phyloP scores from a whole-genome alignment of 305 asterid genomes.

The Vinca major region DNA sequence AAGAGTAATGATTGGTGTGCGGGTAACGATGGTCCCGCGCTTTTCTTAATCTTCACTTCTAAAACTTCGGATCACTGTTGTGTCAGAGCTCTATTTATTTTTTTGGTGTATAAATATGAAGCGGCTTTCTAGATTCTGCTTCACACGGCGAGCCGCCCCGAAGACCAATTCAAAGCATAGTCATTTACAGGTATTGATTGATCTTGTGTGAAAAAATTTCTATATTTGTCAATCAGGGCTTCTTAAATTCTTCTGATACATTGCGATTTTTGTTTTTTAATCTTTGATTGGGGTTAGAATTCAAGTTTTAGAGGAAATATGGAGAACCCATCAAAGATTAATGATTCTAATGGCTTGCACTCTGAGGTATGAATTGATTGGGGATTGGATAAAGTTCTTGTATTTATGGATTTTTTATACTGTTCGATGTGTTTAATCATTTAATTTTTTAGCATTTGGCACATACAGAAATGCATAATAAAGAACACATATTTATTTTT shows the following conservation, averaged over 20 bases:
- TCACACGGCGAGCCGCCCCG: slow-evolving; percentile 7
- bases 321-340: slow-evolving; percentile 21
- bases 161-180: slow-evolving; percentile 7
- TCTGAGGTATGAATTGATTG: slow-evolving; percentile 14
- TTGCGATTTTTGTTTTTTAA: too few species aligned
- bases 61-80: neutral
- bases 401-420: neutral
- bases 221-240: too few species aligned
- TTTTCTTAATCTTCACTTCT: slow-evolving; percentile 22
- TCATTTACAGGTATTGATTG: slow-evolving; percentile 12
- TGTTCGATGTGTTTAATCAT: neutral
- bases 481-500: neutral
- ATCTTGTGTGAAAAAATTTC: neutral
- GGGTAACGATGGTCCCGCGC: slow-evolving; percentile 14
- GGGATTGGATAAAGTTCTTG: neutral
- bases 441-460: neutral
- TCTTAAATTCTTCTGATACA: too few species aligned
- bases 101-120: slow-evolving; percentile 14
- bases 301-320: slow-evolving; percentile 11
- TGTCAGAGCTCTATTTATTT: too few species aligned
- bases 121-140: slow-evolving; percentile 19
- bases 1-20: slow-evolving; percentile 6
- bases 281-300: slow-evolving; percentile 5
- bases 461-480: neutral
- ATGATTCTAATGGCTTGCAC: slow-evolving; percentile 2